Evolutionary conservation across 2,329 filamentous ascomycete species (phyloP).

Genomic region (Venturia oleaginea): DNA sequence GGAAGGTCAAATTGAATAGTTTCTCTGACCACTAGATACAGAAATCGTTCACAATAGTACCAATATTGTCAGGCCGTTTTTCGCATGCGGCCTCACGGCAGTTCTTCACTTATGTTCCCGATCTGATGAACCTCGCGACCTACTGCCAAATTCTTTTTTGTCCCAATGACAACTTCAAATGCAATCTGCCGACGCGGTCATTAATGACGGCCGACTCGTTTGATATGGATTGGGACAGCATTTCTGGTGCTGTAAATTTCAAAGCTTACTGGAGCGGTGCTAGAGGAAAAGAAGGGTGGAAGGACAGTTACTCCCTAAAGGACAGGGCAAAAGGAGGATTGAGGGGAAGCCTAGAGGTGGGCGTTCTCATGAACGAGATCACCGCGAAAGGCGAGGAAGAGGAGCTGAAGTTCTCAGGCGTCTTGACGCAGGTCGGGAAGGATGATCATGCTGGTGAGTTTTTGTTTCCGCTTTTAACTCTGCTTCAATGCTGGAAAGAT

Average conservation of each 20-base stretch:
- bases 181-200: slow-evolving; percentile 38
- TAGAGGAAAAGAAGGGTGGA: slow-evolving; percentile 31
- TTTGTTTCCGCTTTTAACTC: neutral
- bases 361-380: slow-evolving; percentile 58
- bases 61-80: slow-evolving; percentile 48
- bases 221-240: slow-evolving; percentile 69
- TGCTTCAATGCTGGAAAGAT: neutral
- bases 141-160: slow-evolving; percentile 49
- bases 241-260: slow-evolving; percentile 55
- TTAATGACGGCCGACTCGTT: slow-evolving; percentile 52
- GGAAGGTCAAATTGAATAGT: too few relatives aligned
- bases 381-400: slow-evolving; percentile 51
- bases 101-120: slow-evolving; percentile 58
- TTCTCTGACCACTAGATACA: slow-evolving; percentile 20
- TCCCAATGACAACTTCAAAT: slow-evolving; percentile 32
- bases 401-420: slow-evolving; percentile 69
- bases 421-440: slow-evolving; percentile 69
- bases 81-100: slow-evolving; percentile 56
- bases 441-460: slow-evolving; percentile 54
- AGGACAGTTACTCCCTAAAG: slow-evolving; percentile 31
- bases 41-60: slow-evolving; percentile 54
- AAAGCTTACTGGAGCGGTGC: slow-evolving; percentile 51
- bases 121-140: slow-evolving; percentile 44
- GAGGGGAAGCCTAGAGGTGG: slow-evolving; percentile 62
- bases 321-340: slow-evolving; percentile 17